These are phyloP conservation scores for Adansonia gregorii DNA, from an alignment of 441 rosid species.

Conservation along the genomic window DNA sequence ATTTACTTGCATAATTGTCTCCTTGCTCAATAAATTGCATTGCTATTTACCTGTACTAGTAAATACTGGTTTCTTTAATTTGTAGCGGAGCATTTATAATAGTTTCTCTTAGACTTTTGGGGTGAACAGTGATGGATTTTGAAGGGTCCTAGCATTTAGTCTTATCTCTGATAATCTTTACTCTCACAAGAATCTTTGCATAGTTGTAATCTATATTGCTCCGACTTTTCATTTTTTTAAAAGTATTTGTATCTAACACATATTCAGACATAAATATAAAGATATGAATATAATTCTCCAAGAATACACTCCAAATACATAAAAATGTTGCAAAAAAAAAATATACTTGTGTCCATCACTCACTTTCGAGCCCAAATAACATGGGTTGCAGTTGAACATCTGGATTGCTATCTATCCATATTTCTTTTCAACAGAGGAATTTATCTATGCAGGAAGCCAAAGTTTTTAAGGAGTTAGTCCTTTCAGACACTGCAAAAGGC, in stretches of 20 bases:
- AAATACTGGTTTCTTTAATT: conserved; percentile 13
- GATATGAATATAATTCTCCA: too few relatives aligned
- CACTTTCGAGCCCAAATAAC: background rate
- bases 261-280: too few relatives aligned
- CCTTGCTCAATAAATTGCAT: conserved; percentile 1
- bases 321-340: too few relatives aligned
- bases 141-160: conserved; percentile 4
- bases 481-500: conserved; percentile 76
- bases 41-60: conserved; percentile 18
- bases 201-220: too few relatives aligned
- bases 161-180: conserved; percentile 21
- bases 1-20: conserved; percentile 19
- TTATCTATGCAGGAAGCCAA: conserved; percentile 71
- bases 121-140: conserved; percentile 3
- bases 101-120: background rate
- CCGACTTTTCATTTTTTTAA: too few relatives aligned
- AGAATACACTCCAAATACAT: too few relatives aligned
- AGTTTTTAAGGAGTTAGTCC: conserved; percentile 70
- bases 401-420: conserved; percentile 15
- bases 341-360: background rate
- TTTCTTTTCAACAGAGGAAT: conserved; percentile 23
- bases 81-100: conserved; percentile 20
- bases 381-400: background rate
- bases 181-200: background rate
- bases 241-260: too few relatives aligned